Evolutionary conservation across 306 rosid species (phyloP).

Genomic region (Adenanthera pavonina): DNA sequence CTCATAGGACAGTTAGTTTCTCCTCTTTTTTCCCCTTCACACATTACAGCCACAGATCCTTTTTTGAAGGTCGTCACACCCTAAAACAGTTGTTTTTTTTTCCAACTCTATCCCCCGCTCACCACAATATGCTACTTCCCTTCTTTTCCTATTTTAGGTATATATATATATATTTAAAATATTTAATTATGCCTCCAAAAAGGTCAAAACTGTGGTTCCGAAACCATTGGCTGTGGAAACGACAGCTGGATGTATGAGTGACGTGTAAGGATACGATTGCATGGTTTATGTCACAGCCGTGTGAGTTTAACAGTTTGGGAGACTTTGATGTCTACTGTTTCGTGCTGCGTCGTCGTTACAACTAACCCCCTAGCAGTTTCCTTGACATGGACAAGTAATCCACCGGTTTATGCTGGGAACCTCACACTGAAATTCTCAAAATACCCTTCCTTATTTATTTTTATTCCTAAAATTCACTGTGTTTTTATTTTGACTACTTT

Average conservation of each 20-base stretch:
- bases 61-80: slow-evolving; percentile 44
- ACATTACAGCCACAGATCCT: slow-evolving; percentile 69
- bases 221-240: slow-evolving; percentile 22
- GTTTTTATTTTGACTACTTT: background rate
- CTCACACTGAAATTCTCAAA: slow-evolving; percentile 6
- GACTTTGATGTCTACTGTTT: slow-evolving; percentile 14
- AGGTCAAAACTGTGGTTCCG: slow-evolving; percentile 16
- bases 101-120: background rate
- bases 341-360: slow-evolving; percentile 62
- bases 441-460: slow-evolving; percentile 29
- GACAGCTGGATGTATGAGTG: slow-evolving; percentile 45
- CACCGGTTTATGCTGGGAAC: slow-evolving; percentile 49
- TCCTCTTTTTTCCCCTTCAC: slow-evolving; percentile 37
- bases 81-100: background rate
- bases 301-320: slow-evolving; percentile 27
- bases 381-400: slow-evolving; percentile 56
- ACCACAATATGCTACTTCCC: background rate
- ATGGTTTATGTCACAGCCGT: slow-evolving; percentile 23
- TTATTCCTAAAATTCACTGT: background rate
- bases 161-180: no score
- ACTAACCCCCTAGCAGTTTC: slow-evolving; percentile 63
- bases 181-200: background rate
- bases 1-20: slow-evolving; percentile 55
- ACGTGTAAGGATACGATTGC: slow-evolving; percentile 41
- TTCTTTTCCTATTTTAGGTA: background rate